Conservation (phyloP, 2,329 filamentous ascomycete species). For the Microcyclosporella mali region DNA sequence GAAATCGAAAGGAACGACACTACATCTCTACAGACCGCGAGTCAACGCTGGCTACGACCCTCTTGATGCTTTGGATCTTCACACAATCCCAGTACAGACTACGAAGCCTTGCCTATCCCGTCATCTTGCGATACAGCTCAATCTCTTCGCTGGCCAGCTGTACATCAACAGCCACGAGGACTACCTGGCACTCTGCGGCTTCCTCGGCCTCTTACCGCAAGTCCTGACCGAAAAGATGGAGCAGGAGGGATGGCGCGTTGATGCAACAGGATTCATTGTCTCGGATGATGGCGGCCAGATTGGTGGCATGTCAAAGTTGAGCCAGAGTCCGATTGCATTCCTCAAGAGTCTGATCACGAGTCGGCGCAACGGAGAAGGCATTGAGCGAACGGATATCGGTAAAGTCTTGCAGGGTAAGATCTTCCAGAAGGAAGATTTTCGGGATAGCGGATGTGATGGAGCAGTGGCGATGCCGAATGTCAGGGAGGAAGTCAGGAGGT, state of each 20-base stretch:
- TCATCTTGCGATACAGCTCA: constrained; percentile 45
- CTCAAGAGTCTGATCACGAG: constrained; percentile 21
- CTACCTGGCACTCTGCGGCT: constrained; percentile 38
- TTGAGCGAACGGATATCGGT: constrained; percentile 26
- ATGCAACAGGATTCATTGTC: constrained; percentile 17
- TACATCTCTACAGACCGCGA: constrained; percentile 50
- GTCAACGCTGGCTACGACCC: constrained; percentile 32
- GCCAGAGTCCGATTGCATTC: constrained; percentile 20
- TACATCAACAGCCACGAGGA: constrained; percentile 53
- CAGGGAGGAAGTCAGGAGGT: no score
- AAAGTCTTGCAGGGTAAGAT: constrained; percentile 19
- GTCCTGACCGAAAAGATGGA: constrained; percentile 4
- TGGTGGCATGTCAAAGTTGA: constrained; percentile 15
- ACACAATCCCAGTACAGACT: constrained; percentile 14
- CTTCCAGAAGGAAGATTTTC: constrained; percentile 12
- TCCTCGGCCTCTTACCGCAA: constrained; percentile 13
- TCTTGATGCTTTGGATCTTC: constrained; percentile 46
- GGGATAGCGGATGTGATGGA: no score
- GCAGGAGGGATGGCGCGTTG: constrained; percentile 10
- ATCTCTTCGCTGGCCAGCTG: constrained; percentile 62
- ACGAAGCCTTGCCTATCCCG: constrained; percentile 11
- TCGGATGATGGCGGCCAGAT: constrained; percentile 9
- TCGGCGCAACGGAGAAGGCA: constrained; percentile 19
- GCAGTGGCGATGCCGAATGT: no score
- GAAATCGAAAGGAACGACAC: constrained; percentile 18